Base-by-base conservation (phyloP, 805 yeast genomes). In the Yarrowia hollandica region DNA sequence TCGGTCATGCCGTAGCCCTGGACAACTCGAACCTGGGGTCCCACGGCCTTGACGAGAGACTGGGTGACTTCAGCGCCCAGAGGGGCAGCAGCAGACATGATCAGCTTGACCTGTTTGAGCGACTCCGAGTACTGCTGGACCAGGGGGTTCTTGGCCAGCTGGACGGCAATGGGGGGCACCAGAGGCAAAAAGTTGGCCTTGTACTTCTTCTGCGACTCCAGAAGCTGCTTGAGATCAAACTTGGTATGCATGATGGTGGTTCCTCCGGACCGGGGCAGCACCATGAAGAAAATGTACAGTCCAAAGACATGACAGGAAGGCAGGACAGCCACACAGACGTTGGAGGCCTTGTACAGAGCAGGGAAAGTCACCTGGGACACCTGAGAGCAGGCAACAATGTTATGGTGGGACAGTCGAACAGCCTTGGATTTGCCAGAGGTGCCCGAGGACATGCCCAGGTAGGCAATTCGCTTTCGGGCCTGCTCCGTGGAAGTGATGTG, bases 21-120 rank as follows among this genome's bases (percentile, higher is more conserved):
- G 35, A 33, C 38, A 14, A 55, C 33, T 22, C 34, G 6, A 56
- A 65, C 28, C n/a, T 14, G 64, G 63, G 19, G 54, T 50, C 12
- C 52, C 7, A 22, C n/a, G 5, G 59, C 52, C n/a, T 19, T 12
- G 14, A 39, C 21, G 9, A 22, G 23, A 7, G 59, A 21, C 37
- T 28, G 30, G 16, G 38, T 30, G 3, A 55, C 30, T 15, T 38
- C 50, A 11, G 50, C 59, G 7, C 59, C 50, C 8, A 82, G 76
- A 25, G 81, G 79, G 37, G 82, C 79, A n/a, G 84, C 79, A 8
- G 64, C 64, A 59, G 77, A 69, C 59, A 77, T 75, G 62, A 72
- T 71, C 48, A 68, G 66, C 26, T 80, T 68, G 11, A 75, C 67
- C 30, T 70, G 71, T 4, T 73, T 69, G 35, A 81, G 77, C 65